Evolutionary conservation across 768 basidiomycete genomes (phyloP), one percentile per base, ranked within the genome.

Genomic region (Rhodotorula taiwanensis): DNA sequence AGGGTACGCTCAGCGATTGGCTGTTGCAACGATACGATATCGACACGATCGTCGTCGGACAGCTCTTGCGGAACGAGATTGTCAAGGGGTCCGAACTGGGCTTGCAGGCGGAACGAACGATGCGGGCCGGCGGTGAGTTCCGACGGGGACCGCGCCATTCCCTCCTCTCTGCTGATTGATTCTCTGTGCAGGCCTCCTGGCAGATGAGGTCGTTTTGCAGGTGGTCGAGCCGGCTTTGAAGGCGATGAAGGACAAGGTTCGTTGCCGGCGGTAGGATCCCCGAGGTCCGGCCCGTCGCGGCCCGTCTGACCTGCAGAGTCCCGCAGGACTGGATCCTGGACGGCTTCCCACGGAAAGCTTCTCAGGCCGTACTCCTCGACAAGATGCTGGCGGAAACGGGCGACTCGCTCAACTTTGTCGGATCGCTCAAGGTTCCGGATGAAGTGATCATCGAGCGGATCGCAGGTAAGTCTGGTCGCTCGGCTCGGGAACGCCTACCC

Each of bases 311-410:
- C n/a, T n/a, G n/a, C n/a, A n/a, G n/a, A n/a, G n/a, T n/a, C n/a
- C n/a, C 13, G 28, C 64, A 91, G 87, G 85, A 88, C 72, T 93
- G 91, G 91, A 86, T 94, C 67, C 75, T 93, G 48, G 92, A 94
- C 69, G 92, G 92, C 33, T 93, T 94, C 72, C 92, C 92, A 55
- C 84, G 91, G 42, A 94, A 90, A 16, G 77, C 90, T 3, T 83
- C 80, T n/a, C 91, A 94, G 75, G 89, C 86, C 5, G 79, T 83
- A 74, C 79, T 90, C 49, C 80, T 94, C 14, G 87, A 93, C 76
- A 78, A 79, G 25, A 83, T 89, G 75, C 81, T 93, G 47, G 55
- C 34, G 57, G 49, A 33, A 30, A 47, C 82, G 39, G 82, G 70
- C 79, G 80, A 65, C 81, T 78, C 34, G 84, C 88, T 94, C 62